Base-by-base conservation (phyloP, 345 rosid species). In the Excoecaria cochinchinensis region DNA sequence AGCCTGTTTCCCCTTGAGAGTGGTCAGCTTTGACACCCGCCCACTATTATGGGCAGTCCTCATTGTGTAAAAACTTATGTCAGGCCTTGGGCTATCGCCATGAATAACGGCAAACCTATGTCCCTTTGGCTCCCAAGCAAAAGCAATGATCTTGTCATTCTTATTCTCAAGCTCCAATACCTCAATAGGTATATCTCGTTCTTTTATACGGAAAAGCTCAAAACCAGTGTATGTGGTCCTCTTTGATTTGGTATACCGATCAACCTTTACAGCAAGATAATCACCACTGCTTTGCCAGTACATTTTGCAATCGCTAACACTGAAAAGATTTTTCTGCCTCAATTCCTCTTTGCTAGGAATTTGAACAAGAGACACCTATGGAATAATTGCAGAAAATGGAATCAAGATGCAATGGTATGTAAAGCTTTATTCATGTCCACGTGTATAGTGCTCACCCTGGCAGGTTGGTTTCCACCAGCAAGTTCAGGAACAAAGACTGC, bases 81-180 rank as follows among this genome's bases (percentile, higher is more conserved):
- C 98, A 46, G 99, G 98, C 83, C 89, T 89, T 68, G 98, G 95
- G 76, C 84, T 86, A 80, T 95, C 99, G 56, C 99, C 97, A 14
- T 95, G 99, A 63, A 95, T 92, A 22, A 95, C 92, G 11, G 98
- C 99, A 79, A 93, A 93, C 44, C 98, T 89, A 70, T 95, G 98
- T 42, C 98, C 99, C 87, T 89, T 93, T 11, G 99, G 98, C 84
- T 95, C 97, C 99, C 99, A 95, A 0, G 98, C 98, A 69, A 95
- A 95, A 67, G 95, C 97, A 76, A 93, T 90, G 60, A 95, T 92
- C 89, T 95, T 95, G 69, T 93, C 99, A 46, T 89, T 91, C 86
- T 93, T 95, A 78, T 95, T 95, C 76, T 95, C 99, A 70, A 95
- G 90, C 89, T 95, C 99, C 83, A 95, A 86, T 75, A 95, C 97